Evolutionary conservation across 176 grass and related monocot species (phyloP), one percentile per base, ranked within the genome.

Genomic region (Aechmea fasciata): DNA sequence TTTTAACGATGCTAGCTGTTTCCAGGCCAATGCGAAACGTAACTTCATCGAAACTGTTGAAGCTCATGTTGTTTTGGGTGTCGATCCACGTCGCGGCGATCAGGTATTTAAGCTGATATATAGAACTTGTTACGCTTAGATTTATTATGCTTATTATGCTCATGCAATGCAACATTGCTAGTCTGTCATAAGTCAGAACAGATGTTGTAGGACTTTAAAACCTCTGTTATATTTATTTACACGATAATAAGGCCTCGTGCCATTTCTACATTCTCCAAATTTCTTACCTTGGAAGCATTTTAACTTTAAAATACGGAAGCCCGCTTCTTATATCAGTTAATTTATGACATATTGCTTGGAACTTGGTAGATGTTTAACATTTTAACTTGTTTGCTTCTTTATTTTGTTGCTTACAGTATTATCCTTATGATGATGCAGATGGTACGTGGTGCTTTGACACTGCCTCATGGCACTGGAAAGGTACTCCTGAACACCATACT

Each of bases 391-490:
- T 17, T 55, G 63, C 29, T 69, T 48, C 47, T 25, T 3, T 48
- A 78, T 9, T n/a, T 20, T 10, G 55, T 23, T 64, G 48, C 17
- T 71, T 71, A 70, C 25, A 47, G 52, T 25, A 57, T 64, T 78
- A 2, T 48, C 2, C 55, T 22, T 19, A 59, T 61, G 55, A 55
- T 68, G 51, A 47, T 87, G 71, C 71, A 99, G 94, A 99, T 99
- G 94, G 94, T 99, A 47, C 94, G 89, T 59, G 94, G 94, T 11
- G 94, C 94, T 48, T 11, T 99, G 65, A 99, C 94, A 70, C 75
- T 99, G 52, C 89, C 94, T 57, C 89, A 88, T 83, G 94, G 94
- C 74, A 99, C 94, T 80, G 94, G 94, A 64, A 99, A 99, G 84
- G 89, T 85, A 77, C 57, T 48, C 47, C 48, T 49, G 17, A 53